These are phyloP conservation scores for Lepidium didymum DNA, from an alignment of 345 rosid genomes.

Conservation along the genomic window DNA sequence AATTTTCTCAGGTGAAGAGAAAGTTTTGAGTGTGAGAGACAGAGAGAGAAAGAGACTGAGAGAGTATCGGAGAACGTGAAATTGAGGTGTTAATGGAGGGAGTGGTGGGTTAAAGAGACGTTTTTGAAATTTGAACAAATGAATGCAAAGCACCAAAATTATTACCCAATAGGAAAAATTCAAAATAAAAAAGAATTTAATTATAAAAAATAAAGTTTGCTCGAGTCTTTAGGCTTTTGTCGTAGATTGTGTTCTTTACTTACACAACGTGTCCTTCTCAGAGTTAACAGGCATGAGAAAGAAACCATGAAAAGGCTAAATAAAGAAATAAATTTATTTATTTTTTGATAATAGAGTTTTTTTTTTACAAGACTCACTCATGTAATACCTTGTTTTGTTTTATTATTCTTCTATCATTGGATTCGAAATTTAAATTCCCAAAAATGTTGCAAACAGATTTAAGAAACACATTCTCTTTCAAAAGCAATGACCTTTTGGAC, in stretches of 20 bases:
- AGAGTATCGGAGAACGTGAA: slow-evolving; percentile 24
- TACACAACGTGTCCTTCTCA: slow-evolving; percentile 19
- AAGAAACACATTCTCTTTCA: slow-evolving; percentile 19
- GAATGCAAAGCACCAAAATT: background rate
- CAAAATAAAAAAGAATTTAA: background rate
- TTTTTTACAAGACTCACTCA: slow-evolving; percentile 4
- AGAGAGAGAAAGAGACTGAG: slow-evolving; percentile 5
- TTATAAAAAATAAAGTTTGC: background rate
- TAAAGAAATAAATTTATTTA: background rate
- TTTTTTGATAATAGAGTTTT: background rate
- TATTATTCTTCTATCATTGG: slow-evolving; percentile 26
- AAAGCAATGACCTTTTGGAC: slow-evolving; percentile 22
- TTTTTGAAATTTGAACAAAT: slow-evolving; percentile 34
- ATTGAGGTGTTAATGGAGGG: slow-evolving; percentile 29
- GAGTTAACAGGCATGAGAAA: slow-evolving; percentile 24
- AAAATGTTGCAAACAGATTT: slow-evolving; percentile 13
- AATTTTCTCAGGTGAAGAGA: slow-evolving; percentile 10
- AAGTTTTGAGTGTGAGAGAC: slow-evolving; percentile 12
- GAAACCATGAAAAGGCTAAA: slow-evolving; percentile 25
- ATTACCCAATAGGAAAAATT: background rate
- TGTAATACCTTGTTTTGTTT: slow-evolving; percentile 22
- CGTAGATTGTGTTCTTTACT: slow-evolving; percentile 17
- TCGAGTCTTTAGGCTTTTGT: slow-evolving; percentile 30
- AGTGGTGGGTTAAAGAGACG: slow-evolving; percentile 31
- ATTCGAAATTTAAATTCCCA: slow-evolving; percentile 31